Conservation (phyloP, 169 alveolate species). For the Plasmodium fragile region DNA sequence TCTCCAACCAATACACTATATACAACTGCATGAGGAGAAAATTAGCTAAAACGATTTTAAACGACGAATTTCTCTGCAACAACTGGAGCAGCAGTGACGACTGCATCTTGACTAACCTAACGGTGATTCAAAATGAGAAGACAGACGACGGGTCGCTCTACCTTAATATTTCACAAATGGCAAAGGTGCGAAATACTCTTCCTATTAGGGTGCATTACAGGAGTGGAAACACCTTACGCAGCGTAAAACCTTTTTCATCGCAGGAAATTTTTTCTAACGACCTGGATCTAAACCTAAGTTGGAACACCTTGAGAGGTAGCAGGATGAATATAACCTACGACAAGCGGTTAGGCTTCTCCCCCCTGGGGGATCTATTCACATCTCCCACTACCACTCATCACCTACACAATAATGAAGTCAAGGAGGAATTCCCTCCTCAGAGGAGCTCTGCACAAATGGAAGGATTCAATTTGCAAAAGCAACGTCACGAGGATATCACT, state of each 20-base stretch:
- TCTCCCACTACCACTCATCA: background rate
- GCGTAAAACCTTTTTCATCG: background rate
- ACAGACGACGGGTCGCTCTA: background rate
- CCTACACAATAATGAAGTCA: background rate
- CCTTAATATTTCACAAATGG: conserved; percentile 1
- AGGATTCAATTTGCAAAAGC: background rate
- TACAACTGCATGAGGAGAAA: conserved; percentile 12
- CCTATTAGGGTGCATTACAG: conserved; percentile 27
- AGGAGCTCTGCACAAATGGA: background rate
- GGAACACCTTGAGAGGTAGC: background rate
- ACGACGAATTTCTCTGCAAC: background rate
- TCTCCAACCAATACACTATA: background rate
- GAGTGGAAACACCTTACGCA: background rate
- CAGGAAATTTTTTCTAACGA: conserved; percentile 6
- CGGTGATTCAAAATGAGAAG: background rate
- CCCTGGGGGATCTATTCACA: background rate
- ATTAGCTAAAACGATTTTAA: conserved; percentile 2
- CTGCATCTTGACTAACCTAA: background rate
- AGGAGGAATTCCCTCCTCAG: background rate
- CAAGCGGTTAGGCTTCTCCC: background rate
- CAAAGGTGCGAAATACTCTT: background rate
- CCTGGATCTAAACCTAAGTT: background rate
- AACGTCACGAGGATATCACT: background rate
- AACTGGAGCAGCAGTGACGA: background rate
- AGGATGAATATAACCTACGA: conserved; percentile 9